Conservation (phyloP, 768 basidiomycete genomes). For the Rhodotorula sphaerocarpa region DNA sequence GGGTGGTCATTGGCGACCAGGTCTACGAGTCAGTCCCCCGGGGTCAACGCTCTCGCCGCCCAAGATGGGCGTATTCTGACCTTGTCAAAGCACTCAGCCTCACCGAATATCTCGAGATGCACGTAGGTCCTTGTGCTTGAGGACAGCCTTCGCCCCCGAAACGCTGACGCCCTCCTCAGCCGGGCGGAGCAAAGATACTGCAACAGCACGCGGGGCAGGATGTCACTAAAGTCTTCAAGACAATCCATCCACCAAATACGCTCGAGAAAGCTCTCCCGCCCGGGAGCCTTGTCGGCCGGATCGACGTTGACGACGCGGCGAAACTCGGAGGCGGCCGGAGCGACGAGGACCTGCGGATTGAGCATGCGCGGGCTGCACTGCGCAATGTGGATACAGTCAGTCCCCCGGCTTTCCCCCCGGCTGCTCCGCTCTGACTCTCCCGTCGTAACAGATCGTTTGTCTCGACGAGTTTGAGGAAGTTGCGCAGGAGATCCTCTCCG, state of each 20-base stretch:
- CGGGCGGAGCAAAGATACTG: slow-evolving; percentile 13
- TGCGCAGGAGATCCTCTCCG: background rate
- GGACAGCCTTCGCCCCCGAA: no score
- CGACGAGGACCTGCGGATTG: slow-evolving; percentile 13
- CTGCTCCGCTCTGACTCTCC: slow-evolving; percentile 47
- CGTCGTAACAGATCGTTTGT: slow-evolving; percentile 7
- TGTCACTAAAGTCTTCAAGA: slow-evolving; percentile 17
- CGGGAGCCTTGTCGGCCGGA: slow-evolving; percentile 10
- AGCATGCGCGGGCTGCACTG: slow-evolving; percentile 9
- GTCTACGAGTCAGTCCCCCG: slow-evolving; percentile 11
- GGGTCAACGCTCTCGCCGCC: no score
- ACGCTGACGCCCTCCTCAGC: background rate
- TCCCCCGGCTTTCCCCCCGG: slow-evolving; percentile 52
- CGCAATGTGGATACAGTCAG: slow-evolving; percentile 13
- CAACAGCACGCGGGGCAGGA: slow-evolving; percentile 15
- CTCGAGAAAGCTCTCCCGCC: slow-evolving; percentile 2
- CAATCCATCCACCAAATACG: slow-evolving; percentile 10
- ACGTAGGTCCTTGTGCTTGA: background rate
- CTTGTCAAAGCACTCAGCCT: background rate
- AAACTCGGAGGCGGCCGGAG: slow-evolving; percentile 7
- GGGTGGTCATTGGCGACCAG: slow-evolving; percentile 84
- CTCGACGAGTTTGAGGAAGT: slow-evolving; percentile 30
- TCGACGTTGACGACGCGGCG: slow-evolving; percentile 1
- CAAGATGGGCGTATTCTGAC: background rate
- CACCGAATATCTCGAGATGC: background rate